phyloP scores from a whole-genome alignment of 805 yeast species.

The Tanozyma kutaoensis region DNA sequence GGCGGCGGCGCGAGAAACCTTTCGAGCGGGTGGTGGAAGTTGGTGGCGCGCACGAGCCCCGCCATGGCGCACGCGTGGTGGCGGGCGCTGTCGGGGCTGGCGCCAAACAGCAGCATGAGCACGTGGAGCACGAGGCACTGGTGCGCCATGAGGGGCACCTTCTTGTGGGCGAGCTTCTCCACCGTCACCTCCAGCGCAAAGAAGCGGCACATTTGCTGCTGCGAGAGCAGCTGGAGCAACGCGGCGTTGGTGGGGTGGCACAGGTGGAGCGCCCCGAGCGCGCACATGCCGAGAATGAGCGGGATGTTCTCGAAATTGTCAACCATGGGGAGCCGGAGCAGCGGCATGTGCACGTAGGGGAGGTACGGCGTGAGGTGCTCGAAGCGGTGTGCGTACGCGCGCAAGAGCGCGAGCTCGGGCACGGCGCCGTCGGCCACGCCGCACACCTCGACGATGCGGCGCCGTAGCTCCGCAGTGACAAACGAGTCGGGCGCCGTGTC shows the following conservation, averaged over 20 bases:
- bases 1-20: constrained; percentile 9
- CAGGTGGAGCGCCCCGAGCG: constrained; percentile 80
- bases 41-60: constrained; percentile 39
- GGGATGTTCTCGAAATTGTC: constrained; percentile 41
- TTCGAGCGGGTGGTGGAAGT: constrained; percentile 37
- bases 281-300: constrained; percentile 64
- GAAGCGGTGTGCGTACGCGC: constrained; percentile 62
- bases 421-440: constrained; percentile 46
- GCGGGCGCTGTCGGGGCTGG: constrained; percentile 37
- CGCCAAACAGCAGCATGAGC: constrained; percentile 42
- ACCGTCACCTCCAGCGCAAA: constrained; percentile 39
- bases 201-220: constrained; percentile 51
- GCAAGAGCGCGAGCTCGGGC: constrained; percentile 66
- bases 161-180: constrained; percentile 34
- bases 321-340: constrained; percentile 27
- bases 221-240: constrained; percentile 52
- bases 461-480: constrained; percentile 39
- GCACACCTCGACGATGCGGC: constrained; percentile 38
- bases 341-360: constrained; percentile 71
- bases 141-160: constrained; percentile 42
- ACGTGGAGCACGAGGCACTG: constrained; percentile 44
- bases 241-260: constrained; percentile 71
- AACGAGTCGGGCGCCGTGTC: no score
- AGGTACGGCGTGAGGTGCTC: constrained; percentile 74
- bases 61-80: constrained; percentile 41